Percentiles rank a stretch among this genome's conserved stretches.
phyloP scores from a whole-genome alignment of 139 green algal genomes.

The Picochlorum sp. region DNA sequence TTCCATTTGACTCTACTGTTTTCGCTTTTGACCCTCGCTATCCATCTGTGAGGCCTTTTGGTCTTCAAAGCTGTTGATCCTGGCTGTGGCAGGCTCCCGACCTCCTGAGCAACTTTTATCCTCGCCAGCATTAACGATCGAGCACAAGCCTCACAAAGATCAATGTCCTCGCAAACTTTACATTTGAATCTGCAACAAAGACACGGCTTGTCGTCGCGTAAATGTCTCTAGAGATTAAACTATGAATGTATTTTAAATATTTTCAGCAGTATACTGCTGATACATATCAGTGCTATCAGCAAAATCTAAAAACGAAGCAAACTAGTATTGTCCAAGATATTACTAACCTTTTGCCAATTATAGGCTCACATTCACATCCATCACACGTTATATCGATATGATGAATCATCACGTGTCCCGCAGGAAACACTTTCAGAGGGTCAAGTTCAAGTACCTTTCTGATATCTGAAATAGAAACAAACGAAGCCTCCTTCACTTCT shows the following conservation, averaged over 20 bases:
- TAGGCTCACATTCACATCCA: constrained; percentile 22
- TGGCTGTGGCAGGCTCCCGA: background rate
- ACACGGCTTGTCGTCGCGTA: too few relatives aligned
- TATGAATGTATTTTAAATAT: too few relatives aligned
- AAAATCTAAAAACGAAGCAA: too few relatives aligned
- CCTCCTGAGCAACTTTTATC: constrained; percentile 11
- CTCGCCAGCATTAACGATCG: constrained; percentile 14
- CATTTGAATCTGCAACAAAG: constrained; percentile 16
- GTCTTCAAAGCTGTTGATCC: background rate
- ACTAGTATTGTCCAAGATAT: too few relatives aligned
- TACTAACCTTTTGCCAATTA: constrained; percentile 13
- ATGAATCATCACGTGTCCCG: constrained; percentile 1
- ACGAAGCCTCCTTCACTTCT: too few relatives aligned
- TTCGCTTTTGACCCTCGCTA: constrained; percentile 12
- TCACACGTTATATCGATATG: constrained; percentile 32
- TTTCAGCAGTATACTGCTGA: background rate
- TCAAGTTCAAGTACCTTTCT: too few relatives aligned
- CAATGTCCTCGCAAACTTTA: constrained; percentile 16
- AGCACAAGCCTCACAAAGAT: constrained; percentile 19
- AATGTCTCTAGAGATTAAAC: too few relatives aligned
- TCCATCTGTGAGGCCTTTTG: background rate
- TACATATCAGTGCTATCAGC: background rate
- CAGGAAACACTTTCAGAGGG: too few relatives aligned
- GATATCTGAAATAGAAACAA: too few relatives aligned
- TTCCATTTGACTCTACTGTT: constrained; percentile 5